Percentiles rank a stretch among this genome's conserved stretches.
These are phyloP conservation scores for Fusarium pilosicola DNA, from an alignment of 2,329 filamentous ascomycete species.

Conservation along the genomic window DNA sequence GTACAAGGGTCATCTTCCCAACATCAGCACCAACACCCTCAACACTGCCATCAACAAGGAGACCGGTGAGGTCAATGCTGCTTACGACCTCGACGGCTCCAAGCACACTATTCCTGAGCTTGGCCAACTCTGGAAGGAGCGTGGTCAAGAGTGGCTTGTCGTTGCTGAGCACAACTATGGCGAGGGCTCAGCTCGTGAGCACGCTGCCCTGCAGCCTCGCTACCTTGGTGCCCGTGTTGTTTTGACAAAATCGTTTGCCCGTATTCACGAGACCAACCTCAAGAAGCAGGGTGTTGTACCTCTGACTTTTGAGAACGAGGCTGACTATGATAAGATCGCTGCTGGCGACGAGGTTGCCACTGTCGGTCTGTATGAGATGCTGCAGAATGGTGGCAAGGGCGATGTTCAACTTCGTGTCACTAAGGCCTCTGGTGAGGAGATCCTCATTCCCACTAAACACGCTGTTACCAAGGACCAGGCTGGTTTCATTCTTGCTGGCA, in stretches of 20 bases:
- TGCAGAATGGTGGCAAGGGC: conserved; percentile 80
- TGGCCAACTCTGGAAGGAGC: conserved; percentile 81
- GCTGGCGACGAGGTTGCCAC: conserved; percentile 88
- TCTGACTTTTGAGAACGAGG: conserved; percentile 87
- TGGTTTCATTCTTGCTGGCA: conserved; percentile 90
- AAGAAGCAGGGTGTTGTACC: conserved; percentile 99
- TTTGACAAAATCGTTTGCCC: conserved; percentile 85
- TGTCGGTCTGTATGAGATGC: conserved; percentile 83
- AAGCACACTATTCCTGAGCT: conserved; percentile 86
- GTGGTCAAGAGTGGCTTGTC: conserved; percentile 85
- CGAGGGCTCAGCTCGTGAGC: conserved; percentile 88
- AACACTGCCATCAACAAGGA: conserved; percentile 94
- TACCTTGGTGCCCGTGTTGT: conserved; percentile 89
- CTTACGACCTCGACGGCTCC: conserved; percentile 85
- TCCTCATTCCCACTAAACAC: conserved; percentile 82
- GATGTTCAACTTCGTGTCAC: conserved; percentile 77
- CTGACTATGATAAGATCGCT: conserved; percentile 84
- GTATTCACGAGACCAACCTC: conserved; percentile 94
- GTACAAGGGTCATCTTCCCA: conserved; percentile 98
- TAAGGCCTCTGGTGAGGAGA: conserved; percentile 68
- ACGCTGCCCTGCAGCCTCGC: conserved; percentile 89
- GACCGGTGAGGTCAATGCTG: conserved; percentile 91
- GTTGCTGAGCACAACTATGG: conserved; percentile 98
- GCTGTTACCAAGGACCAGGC: conserved; percentile 91
- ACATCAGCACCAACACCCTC: conserved; percentile 96